phyloP scores from a whole-genome alignment of 768 basidiomycete species.

The Panus rudis region DNA sequence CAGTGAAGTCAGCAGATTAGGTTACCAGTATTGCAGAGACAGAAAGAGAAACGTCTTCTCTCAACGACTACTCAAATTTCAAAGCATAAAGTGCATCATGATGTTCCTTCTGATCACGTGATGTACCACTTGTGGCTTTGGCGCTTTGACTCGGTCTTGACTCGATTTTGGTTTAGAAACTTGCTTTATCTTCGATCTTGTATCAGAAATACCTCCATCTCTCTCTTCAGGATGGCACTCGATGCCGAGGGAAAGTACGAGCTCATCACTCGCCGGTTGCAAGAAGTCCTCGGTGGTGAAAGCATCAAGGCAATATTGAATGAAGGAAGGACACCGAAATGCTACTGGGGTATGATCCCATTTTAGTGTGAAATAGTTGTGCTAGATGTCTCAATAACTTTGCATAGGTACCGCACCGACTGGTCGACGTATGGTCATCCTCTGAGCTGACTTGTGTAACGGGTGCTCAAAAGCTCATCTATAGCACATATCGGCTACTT shows the following conservation, averaged over 20 bases:
- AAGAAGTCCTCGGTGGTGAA: conserved; percentile 86
- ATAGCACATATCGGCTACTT: conserved; percentile 97
- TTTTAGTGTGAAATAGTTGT: conserved; percentile 13
- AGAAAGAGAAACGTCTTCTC: too few relatives aligned
- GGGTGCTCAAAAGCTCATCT: conserved; percentile 1
- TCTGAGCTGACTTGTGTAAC: background rate
- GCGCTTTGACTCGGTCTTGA: too few relatives aligned
- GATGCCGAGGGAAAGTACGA: conserved; percentile 52
- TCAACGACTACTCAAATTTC: too few relatives aligned
- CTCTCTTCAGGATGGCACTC: conserved; percentile 24
- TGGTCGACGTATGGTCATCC: conserved; percentile 68
- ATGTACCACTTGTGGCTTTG: too few relatives aligned
- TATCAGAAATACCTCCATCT: too few relatives aligned
- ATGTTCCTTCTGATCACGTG: too few relatives aligned
- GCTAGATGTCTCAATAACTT: background rate
- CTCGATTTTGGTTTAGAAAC: too few relatives aligned
- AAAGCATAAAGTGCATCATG: too few relatives aligned
- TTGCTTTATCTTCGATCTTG: too few relatives aligned
- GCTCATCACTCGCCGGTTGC: conserved; percentile 77
- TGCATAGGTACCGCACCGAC: conserved; percentile 82
- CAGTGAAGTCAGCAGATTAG: too few relatives aligned
- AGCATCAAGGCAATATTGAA: conserved; percentile 71
- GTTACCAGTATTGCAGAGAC: too few relatives aligned
- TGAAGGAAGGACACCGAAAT: conserved; percentile 70
- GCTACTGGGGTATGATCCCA: conserved; percentile 95